These are phyloP conservation scores for Cladosporium sp. DNA, from an alignment of 2,329 filamentous ascomycete genomes.

Conservation along the genomic window DNA sequence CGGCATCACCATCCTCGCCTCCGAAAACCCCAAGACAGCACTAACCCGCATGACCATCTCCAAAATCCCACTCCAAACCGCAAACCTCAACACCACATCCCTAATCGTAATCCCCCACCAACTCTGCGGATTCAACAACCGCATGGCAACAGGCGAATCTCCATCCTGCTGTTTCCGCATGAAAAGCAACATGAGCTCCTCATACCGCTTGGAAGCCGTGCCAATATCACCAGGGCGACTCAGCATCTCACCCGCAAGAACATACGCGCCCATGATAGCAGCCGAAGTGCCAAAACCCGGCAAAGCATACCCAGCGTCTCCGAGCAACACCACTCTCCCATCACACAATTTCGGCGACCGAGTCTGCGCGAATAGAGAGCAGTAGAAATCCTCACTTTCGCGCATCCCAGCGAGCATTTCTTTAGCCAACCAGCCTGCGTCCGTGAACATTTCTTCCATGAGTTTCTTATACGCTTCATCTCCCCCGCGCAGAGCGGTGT, in stretches of 20 bases:
- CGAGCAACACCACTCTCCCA: conserved; percentile 25
- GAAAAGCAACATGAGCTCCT: conserved; percentile 18
- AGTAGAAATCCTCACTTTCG: conserved; percentile 25
- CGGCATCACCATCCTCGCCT: conserved; percentile 16
- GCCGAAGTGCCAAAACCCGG: conserved; percentile 22
- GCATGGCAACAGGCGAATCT: conserved; percentile 8
- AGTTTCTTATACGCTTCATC: conserved; percentile 20
- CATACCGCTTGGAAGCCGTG: conserved; percentile 18
- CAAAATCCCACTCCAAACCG: conserved; percentile 16
- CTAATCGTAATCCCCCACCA: conserved; percentile 25
- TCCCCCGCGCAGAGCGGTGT: conserved; percentile 27
- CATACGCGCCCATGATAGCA: conserved; percentile 24
- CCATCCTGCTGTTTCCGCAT: conserved; percentile 18
- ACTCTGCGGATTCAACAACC: conserved; percentile 30
- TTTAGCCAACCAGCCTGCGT: conserved; percentile 28
- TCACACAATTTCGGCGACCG: conserved; percentile 31
- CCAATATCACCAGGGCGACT: conserved; percentile 8
- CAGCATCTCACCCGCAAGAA: conserved; percentile 25
- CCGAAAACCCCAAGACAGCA: conserved; percentile 14
- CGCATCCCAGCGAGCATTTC: conserved; percentile 36
- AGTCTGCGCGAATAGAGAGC: conserved; percentile 24
- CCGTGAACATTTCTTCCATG: conserved; percentile 22
- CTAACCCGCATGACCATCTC: conserved; percentile 12
- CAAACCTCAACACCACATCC: conserved; percentile 18
- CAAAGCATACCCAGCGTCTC: conserved; percentile 22